Evolutionary conservation across 768 basidiomycete genomes (phyloP), one percentile per base, ranked within the genome.

Genomic region (Hirschioporus abietinus): DNA sequence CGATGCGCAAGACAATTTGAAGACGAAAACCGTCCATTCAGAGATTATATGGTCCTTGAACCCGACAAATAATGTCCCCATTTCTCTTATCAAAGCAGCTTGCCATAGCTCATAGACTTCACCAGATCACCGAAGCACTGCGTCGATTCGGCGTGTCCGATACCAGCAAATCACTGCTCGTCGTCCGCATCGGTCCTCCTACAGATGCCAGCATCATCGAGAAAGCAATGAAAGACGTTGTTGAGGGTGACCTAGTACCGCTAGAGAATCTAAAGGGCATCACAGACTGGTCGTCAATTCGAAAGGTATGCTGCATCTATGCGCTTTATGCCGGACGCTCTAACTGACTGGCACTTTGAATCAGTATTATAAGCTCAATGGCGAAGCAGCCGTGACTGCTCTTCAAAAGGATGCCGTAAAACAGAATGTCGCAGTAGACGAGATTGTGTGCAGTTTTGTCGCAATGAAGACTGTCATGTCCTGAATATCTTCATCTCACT

Each of bases 1-100:
- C 0, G 81, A 85, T 30, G 75, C 83, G 1, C 84, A 88, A 58
- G 81, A 79, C 24, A 72, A 78, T 0, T 79, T 96, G 66, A 83
- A 89, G 61, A 95, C 96, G 1, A 93, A 90, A 78, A 93, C 94
- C 0, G 78, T 95, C 0, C 95, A 98, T 73, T 94, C 94, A 0
- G 96, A 99, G 76, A 83, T 98, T 63, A 80, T 98, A n/a, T 95
- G 91, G 82, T 78, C 85, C 24, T 80, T 98, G 62, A 93, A 91
- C 69, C 94, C 95, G 1, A 92, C 88, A 5, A 92, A 93, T 69
- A 97, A 96, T 74, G 93, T 92, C 65, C 62, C 81, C 71, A 1
- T 27, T 72, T 59, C 23, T 5, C 36, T 9, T 35, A 62, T 26
- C 58, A 25, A 66, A 24, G 61, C 30, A 17, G 26, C 27, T 9